phyloP scores from a whole-genome alignment of 2,329 filamentous ascomycete genomes.

The Pseudocercospora fijiensis region DNA sequence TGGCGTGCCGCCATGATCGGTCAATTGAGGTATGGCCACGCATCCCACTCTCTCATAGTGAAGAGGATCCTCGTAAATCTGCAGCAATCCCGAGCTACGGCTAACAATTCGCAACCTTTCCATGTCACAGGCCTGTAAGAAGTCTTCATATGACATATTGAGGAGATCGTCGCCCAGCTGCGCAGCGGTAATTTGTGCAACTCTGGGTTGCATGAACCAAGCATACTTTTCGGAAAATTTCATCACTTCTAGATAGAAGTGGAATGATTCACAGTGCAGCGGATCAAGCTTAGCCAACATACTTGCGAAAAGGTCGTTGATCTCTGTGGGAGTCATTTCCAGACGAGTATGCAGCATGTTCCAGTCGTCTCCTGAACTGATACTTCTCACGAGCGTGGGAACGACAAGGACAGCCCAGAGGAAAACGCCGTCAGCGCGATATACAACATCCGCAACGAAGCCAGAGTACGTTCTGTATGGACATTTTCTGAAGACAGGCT shows the following conservation, averaged over 20 bases:
- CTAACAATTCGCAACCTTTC: neutral
- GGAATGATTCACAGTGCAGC: neutral
- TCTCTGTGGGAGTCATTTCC: neutral
- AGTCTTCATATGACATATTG: neutral
- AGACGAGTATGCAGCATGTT: neutral
- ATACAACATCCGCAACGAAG: constrained; percentile 8
- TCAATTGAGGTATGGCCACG: neutral
- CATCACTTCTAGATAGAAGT: neutral
- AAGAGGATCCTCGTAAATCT: no score
- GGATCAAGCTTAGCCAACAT: constrained; percentile 1
- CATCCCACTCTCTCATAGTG: no score
- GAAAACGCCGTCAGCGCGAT: constrained; percentile 18
- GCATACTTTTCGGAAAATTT: neutral
- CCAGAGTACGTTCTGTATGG: neutral
- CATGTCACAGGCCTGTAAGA: neutral
- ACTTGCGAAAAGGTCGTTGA: neutral
- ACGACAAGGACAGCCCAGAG: constrained; percentile 19
- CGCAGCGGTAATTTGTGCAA: neutral
- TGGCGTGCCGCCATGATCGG: neutral
- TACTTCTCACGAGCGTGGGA: neutral
- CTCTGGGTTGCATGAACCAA: neutral
- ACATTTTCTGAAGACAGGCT: neutral
- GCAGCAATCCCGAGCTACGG: neutral
- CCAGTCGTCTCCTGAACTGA: constrained; percentile 14
- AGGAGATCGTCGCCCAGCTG: neutral